Evolutionary conservation across 169 alveolate species (phyloP), one percentile per base, ranked within the genome.

Genomic region (Plasmodium malariae): DNA sequence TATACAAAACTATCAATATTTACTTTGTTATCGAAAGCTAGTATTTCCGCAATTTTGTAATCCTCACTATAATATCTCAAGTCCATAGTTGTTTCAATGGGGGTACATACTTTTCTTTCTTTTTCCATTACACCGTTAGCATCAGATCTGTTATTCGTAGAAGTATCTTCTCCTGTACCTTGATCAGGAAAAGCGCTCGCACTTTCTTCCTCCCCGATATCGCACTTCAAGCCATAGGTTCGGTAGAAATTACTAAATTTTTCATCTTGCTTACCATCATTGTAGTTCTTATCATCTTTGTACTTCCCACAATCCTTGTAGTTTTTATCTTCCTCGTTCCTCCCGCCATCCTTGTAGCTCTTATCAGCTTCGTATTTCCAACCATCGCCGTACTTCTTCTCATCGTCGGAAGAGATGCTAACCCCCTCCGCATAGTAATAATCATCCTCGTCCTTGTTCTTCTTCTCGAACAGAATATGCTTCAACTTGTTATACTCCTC

Each of bases 1-100:
- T 83, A 83, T 11, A 83, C 14, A 45, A 83, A 83, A 11, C 51
- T 43, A n/a, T 83, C 91, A 14, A 83, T n/a, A n/a, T 48, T 83
- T 7, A 57, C 48, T 67, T 67, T 65, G 59, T 83, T 83, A 21
- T 83, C 91, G 19, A 48, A 54, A 7, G 91, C 62, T 9, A 83
- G 65, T 2, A 34, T 28, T n/a, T 83, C 72, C 43, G 91, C 73
- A 0, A 83, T 26, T 5, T 28, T 49, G 72, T 59, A 36, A n/a
- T 55, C 68, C 60, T n/a, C n/a, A n/a, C n/a, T n/a, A n/a, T n/a
- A n/a, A n/a, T n/a, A n/a, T n/a, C n/a, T n/a, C n/a, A n/a, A n/a
- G n/a, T n/a, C n/a, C n/a, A n/a, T n/a, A n/a, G n/a, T n/a, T n/a
- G n/a, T n/a, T n/a, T n/a, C n/a, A n/a, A n/a, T n/a, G n/a, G n/a